Conservation (phyloP, 1,139 yeast genomes). For the Yamadazyma diospyri region DNA sequence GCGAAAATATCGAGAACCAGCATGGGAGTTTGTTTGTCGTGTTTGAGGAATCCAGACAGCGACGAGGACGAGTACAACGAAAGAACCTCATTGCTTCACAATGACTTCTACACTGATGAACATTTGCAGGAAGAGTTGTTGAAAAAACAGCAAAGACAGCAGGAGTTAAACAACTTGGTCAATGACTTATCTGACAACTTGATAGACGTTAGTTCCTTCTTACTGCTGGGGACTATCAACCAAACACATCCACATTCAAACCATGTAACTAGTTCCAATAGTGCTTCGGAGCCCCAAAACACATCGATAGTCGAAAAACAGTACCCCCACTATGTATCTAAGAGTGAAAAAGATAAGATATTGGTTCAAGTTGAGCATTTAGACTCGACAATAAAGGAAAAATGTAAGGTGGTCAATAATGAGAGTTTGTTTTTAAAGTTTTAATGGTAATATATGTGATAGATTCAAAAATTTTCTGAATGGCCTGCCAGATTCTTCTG, state of each 20-base stretch:
- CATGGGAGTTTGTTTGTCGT: slow-evolving; percentile 52
- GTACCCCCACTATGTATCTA: slow-evolving; percentile 15
- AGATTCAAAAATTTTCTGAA: too few relatives aligned
- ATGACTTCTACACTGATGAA: slow-evolving; percentile 30
- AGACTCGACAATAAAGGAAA: slow-evolving; percentile 18
- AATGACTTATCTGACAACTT: slow-evolving; percentile 42
- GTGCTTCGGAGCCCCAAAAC: slow-evolving; percentile 1
- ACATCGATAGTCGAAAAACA: slow-evolving; percentile 7
- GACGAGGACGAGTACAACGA: slow-evolving; percentile 42
- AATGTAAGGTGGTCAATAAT: slow-evolving; percentile 20
- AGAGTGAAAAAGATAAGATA: slow-evolving; percentile 21
- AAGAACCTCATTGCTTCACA: slow-evolving; percentile 31
- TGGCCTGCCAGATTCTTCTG: too few relatives aligned
- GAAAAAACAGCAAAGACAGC: slow-evolving; percentile 41
- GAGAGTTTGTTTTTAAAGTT: slow-evolving; percentile 31
- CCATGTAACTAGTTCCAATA: too few relatives aligned
- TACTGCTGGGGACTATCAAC: slow-evolving; percentile 13
- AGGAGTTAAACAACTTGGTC: slow-evolving; percentile 40
- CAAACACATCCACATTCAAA: neutral
- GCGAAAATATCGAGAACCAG: neutral
- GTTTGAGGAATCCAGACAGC: slow-evolving; percentile 32
- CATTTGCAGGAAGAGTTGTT: slow-evolving; percentile 39
- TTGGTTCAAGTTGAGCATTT: slow-evolving; percentile 17
- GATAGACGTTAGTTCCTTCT: slow-evolving; percentile 43
- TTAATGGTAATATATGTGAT: slow-evolving; percentile 8